Evolutionary conservation across 805 yeast genomes (phyloP).

Genomic region (Ogataea nitratoaversa): DNA sequence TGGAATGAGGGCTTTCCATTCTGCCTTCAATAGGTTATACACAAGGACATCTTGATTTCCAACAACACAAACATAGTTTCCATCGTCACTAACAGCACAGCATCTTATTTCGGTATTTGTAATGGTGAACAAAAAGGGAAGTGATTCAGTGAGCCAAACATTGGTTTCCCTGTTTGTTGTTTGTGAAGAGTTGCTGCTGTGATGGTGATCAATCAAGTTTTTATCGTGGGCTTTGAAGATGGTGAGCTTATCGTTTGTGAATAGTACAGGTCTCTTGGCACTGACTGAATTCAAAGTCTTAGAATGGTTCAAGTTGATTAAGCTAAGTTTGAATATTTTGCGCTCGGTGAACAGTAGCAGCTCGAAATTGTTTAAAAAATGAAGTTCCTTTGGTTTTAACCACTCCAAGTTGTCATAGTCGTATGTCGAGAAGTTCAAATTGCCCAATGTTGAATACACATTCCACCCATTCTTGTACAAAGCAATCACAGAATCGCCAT

Average conservation of each 20-base stretch:
- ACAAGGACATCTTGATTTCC: conserved; percentile 45
- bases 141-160: conserved; percentile 42
- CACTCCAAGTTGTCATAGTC: conserved; percentile 28
- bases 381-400: conserved; percentile 13
- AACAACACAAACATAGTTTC: conserved; percentile 45
- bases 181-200: conserved; percentile 12
- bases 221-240: conserved; percentile 47
- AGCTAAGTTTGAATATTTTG: conserved; percentile 27
- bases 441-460: conserved; percentile 44
- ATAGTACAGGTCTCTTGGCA: conserved; percentile 38
- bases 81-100: conserved; percentile 42
- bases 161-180: conserved; percentile 34
- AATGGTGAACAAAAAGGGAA: conserved; percentile 43
- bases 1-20: conserved; percentile 42
- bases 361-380: conserved; percentile 29
- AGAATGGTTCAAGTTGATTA: conserved; percentile 24
- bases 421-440: conserved; percentile 38
- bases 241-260: conserved; percentile 35
- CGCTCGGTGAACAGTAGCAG: conserved; percentile 29
- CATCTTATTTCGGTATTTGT: conserved; percentile 40
- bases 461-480: conserved; percentile 42
- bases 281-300: conserved; percentile 19
- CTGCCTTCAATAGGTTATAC: conserved; percentile 35
- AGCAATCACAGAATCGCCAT: conserved; percentile 26
- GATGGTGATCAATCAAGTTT: conserved; percentile 34